phyloP scores from a whole-genome alignment of 441 rosid genomes.

The Sinapis alba region DNA sequence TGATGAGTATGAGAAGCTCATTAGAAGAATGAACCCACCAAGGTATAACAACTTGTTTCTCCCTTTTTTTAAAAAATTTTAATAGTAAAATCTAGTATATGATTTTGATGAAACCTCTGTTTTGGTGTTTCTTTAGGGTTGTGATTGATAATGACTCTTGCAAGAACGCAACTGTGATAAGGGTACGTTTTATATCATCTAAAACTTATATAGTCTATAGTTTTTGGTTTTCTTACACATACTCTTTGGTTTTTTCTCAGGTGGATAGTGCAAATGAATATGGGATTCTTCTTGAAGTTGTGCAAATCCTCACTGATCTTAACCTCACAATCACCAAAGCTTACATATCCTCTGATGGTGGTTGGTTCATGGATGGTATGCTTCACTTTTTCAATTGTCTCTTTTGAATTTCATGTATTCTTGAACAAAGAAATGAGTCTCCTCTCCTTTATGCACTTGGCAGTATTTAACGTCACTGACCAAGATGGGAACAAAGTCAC shows the following conservation, averaged over 20 bases:
- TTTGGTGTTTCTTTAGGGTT: slow-evolving; percentile 49
- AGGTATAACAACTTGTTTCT: slow-evolving; percentile 45
- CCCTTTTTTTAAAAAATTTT: neutral
- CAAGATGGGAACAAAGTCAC: slow-evolving; percentile 85
- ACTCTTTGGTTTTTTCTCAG: slow-evolving; percentile 38
- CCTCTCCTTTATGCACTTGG: slow-evolving; percentile 10
- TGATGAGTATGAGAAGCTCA: slow-evolving; percentile 81
- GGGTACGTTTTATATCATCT: slow-evolving; percentile 42
- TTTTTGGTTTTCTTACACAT: neutral
- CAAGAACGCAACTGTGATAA: slow-evolving; percentile 80
- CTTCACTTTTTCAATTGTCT: neutral
- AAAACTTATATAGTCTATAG: neutral
- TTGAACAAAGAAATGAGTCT: slow-evolving; percentile 24
- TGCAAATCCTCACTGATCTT: slow-evolving; percentile 92
- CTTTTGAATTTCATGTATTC: neutral
- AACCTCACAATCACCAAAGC: slow-evolving; percentile 82
- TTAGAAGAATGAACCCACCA: slow-evolving; percentile 86
- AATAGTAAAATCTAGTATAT: neutral
- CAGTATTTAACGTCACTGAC: slow-evolving; percentile 80
- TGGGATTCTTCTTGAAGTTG: slow-evolving; percentile 94
- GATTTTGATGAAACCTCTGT: neutral
- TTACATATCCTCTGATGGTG: slow-evolving; percentile 91
- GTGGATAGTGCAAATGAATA: slow-evolving; percentile 92
- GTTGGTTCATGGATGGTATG: slow-evolving; percentile 99
- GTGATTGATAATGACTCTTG: slow-evolving; percentile 85